Percentiles rank a stretch among this genome's conserved stretches.
phyloP scores from a whole-genome alignment of 2,329 filamentous ascomycete species.

The Alternaria gansuensis region DNA sequence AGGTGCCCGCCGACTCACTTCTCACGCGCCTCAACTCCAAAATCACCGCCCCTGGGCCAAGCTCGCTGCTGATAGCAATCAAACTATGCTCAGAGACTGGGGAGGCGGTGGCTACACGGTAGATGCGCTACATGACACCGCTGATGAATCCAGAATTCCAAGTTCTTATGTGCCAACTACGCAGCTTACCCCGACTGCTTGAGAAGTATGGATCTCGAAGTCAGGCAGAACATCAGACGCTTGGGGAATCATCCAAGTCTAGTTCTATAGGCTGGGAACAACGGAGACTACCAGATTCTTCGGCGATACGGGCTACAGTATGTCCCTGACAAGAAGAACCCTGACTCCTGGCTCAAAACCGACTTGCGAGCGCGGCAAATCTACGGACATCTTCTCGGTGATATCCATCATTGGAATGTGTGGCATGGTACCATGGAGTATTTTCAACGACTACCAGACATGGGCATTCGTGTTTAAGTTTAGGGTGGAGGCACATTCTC shows the following conservation, averaged over 20 bases:
- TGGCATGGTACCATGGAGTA: slow-evolving; percentile 95
- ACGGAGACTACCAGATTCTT: slow-evolving; percentile 90
- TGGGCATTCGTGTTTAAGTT: slow-evolving; percentile 92
- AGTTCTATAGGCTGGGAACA: slow-evolving; percentile 90
- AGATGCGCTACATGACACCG: slow-evolving; percentile 75
- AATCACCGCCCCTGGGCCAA: slow-evolving; percentile 79
- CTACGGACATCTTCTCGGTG: slow-evolving; percentile 83
- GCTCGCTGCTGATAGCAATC: slow-evolving; percentile 77
- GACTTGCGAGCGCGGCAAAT: slow-evolving; percentile 92
- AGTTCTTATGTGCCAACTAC: slow-evolving; percentile 72
- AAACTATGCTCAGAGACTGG: slow-evolving; percentile 84
- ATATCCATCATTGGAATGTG: slow-evolving; percentile 95
- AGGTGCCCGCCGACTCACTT: slow-evolving; percentile 85
- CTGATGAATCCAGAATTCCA: slow-evolving; percentile 85
- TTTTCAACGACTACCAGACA: slow-evolving; percentile 83
- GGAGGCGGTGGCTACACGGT: slow-evolving; percentile 82
- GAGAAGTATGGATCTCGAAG: slow-evolving; percentile 60
- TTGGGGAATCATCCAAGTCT: slow-evolving; percentile 87
- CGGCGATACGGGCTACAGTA: slow-evolving; percentile 78
- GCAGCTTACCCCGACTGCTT: slow-evolving; percentile 71
- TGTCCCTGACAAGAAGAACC: slow-evolving; percentile 77
- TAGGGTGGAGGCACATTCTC: slow-evolving; percentile 91
- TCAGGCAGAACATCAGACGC: slow-evolving; percentile 69
- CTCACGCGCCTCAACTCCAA: slow-evolving; percentile 72
- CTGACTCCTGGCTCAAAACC: slow-evolving; percentile 83